Percentiles rank a stretch among this genome's conserved stretches.
phyloP scores from a whole-genome alignment of 1,284 basidiomycete genomes.

The Retiboletus flavoniger region DNA sequence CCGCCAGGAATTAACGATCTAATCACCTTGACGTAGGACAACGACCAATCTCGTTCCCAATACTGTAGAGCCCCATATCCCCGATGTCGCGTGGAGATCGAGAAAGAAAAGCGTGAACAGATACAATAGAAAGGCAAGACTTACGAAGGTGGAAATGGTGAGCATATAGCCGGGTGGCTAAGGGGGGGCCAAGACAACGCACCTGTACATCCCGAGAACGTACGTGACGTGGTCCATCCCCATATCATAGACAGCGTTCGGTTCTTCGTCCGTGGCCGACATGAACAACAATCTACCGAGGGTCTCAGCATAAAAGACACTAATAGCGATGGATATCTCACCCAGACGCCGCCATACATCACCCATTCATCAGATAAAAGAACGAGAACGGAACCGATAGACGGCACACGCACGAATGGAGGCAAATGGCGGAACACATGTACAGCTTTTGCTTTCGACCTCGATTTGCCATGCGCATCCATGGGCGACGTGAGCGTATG shows the following conservation, averaged over 20 bases:
- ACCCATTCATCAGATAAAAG: neutral
- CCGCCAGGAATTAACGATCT: no score
- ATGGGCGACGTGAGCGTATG: constrained; percentile 52
- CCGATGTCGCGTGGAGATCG: constrained; percentile 57
- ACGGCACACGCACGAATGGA: constrained; percentile 69
- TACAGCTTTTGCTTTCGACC: constrained; percentile 40
- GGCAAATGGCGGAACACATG: constrained; percentile 81
- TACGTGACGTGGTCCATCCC: constrained; percentile 91
- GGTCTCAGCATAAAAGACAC: neutral
- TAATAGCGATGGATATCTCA: constrained; percentile 16
- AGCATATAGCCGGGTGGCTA: neutral
- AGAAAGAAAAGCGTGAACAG: constrained; percentile 63
- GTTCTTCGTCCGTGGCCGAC: constrained; percentile 89
- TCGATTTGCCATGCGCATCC: constrained; percentile 10
- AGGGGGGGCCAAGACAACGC: neutral
- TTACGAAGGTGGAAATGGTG: constrained; percentile 25
- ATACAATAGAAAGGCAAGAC: constrained; percentile 76
- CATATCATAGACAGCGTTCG: constrained; percentile 62
- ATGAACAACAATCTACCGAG: constrained; percentile 72
- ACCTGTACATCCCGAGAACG: constrained; percentile 79
- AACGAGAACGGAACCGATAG: neutral
- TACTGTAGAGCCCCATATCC: no score
- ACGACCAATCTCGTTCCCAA: no score
- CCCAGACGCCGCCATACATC: constrained; percentile 37
- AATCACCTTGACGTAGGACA: neutral